Conservation (phyloP, 306 rosid species). For the Quercus alba region DNA sequence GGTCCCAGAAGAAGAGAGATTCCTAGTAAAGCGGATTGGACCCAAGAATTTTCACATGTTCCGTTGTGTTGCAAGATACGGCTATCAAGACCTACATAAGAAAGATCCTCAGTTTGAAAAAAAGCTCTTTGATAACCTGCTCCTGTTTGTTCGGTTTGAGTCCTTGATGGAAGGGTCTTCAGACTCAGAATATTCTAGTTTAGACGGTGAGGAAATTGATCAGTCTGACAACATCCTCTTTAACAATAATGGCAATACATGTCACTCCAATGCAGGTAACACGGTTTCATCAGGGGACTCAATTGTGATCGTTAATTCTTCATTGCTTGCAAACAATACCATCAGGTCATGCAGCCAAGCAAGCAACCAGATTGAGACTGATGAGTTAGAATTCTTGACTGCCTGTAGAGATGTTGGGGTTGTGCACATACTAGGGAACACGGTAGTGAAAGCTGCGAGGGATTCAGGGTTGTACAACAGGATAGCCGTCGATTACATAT, state of each 20-base stretch:
- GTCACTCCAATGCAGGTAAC: slow-evolving; percentile 34
- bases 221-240: slow-evolving; percentile 34
- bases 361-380: slow-evolving; percentile 62
- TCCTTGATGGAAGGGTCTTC: slow-evolving; percentile 93
- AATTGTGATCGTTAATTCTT: slow-evolving; percentile 50
- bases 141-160: slow-evolving; percentile 64
- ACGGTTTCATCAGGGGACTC: slow-evolving; percentile 64
- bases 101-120: slow-evolving; percentile 87
- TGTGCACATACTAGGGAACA: slow-evolving; percentile 93
- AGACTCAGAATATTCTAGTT: slow-evolving; percentile 78
- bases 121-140: slow-evolving; percentile 72
- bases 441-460: slow-evolving; percentile 71
- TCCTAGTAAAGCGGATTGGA: slow-evolving; percentile 86
- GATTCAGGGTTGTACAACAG: slow-evolving; percentile 67
- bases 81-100: slow-evolving; percentile 82
- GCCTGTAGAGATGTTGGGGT: slow-evolving; percentile 84
- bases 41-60: slow-evolving; percentile 83
- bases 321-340: slow-evolving; percentile 31
- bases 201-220: slow-evolving; percentile 46
- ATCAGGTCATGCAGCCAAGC: slow-evolving; percentile 35
- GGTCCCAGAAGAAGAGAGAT: slow-evolving; percentile 89
- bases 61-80: slow-evolving; percentile 90
- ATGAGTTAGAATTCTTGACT: slow-evolving; percentile 74
- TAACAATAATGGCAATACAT: slow-evolving; percentile 34
- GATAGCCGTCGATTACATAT: slow-evolving; percentile 77